phyloP scores from a whole-genome alignment of 2,329 filamentous ascomycete genomes.

The Dactylellina drechsleri region DNA sequence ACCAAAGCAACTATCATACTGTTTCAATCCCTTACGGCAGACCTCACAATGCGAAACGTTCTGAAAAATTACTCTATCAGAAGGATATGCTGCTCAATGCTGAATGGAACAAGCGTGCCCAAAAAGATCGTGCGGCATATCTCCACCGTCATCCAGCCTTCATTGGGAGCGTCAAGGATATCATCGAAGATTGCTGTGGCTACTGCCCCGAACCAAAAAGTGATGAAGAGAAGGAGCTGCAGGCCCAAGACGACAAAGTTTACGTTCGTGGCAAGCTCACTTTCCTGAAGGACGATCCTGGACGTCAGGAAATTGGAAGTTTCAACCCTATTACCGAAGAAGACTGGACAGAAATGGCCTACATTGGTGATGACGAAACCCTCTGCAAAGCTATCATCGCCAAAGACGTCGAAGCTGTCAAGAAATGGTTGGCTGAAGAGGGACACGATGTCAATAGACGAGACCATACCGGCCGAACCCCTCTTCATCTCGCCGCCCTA shows the following conservation, averaged over 20 bases:
- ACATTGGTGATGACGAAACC: conserved; percentile 79
- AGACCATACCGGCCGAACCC: conserved; percentile 81
- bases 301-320: conserved; percentile 75
- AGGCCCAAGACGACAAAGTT: conserved; percentile 74
- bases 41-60: conserved; percentile 71
- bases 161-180: conserved; percentile 78
- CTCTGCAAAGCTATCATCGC: conserved; percentile 85
- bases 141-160: conserved; percentile 84
- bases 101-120: conserved; percentile 76
- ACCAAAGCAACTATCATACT: conserved; percentile 81
- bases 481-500: conserved; percentile 79
- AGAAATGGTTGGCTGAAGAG: conserved; percentile 75
- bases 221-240: conserved; percentile 75
- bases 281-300: conserved; percentile 83
- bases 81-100: conserved; percentile 84
- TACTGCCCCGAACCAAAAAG: conserved; percentile 77
- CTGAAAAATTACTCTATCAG: conserved; percentile 83
- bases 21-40: conserved; percentile 76
- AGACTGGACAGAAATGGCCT: conserved; percentile 74
- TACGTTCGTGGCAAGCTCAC: conserved; percentile 78
- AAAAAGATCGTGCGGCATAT: conserved; percentile 75
- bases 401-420: conserved; percentile 74
- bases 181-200: conserved; percentile 83
- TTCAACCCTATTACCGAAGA: conserved; percentile 50
- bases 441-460: conserved; percentile 76